Evolutionary conservation across 257 asterid genomes (phyloP), one percentile per base, ranked within the genome.

Genomic region (Nicotiana knightiana): DNA sequence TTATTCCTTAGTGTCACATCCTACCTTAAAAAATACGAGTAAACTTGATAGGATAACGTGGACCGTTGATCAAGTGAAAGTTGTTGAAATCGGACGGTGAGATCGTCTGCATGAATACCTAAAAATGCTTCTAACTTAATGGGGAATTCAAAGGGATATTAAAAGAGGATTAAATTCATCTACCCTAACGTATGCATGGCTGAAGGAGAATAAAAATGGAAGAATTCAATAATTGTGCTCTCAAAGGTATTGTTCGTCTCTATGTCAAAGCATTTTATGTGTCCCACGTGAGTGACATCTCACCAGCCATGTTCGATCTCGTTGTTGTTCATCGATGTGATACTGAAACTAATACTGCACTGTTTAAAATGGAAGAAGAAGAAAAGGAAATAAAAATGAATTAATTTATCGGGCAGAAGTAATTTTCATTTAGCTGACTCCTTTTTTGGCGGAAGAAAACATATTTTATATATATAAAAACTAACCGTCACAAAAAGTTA

Each of bases 281-380:
- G 91, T 62, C 92, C 97, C 92, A 87, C 91, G 87, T 89, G 89
- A 91, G 91, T 90, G 97, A 93, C 97, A 90, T 89, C 92, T 91
- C 91, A 93, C 91, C 96, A 77, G 67, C 88, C 87, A 43, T 82
- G 88, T 61, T 80, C 58, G 64, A 64, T 76, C 73, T 64, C 15
- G 3, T 46, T 51, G 61, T 66, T 24, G 59, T 64, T 77, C 39
- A 48, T 35, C 70, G 82, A 43, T 75, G 82, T 83, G 81, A 83
- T 80, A 53, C 67, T 63, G 26, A 85, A 33, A 71, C 81, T 86
- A 78, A 81, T 48, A 48, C 24, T 46, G 43, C 58, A n/a, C 33
- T 70, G 5, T n/a, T 26, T 43, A 3, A 70, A 39, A 70, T 21
- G 21, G 18, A 68, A 18, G 8, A 67, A 37, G 54, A 10, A 53